Conservation (phyloP, 2,329 filamentous ascomycete species). For the Fusarium scirpi region DNA sequence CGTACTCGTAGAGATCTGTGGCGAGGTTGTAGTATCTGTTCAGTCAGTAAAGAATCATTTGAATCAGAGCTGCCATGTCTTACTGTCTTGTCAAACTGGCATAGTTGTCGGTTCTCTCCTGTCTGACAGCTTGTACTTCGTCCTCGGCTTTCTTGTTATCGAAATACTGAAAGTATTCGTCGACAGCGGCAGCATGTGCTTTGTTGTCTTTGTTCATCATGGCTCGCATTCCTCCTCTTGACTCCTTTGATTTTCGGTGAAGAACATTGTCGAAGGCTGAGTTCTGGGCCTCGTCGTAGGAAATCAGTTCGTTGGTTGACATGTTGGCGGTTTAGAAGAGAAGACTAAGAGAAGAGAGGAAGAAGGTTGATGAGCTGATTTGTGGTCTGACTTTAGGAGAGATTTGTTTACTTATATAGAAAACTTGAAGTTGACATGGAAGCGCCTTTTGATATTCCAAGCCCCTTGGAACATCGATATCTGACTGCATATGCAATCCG, state of each 20-base stretch:
- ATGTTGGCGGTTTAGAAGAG: slow-evolving; percentile 11
- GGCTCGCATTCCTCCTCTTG: slow-evolving; percentile 77
- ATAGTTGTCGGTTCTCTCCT: slow-evolving; percentile 84
- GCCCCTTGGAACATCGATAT: not conserved
- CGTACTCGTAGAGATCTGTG: slow-evolving; percentile 93
- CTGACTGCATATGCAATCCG: slow-evolving; percentile 9
- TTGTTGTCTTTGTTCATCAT: slow-evolving; percentile 81
- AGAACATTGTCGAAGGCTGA: slow-evolving; percentile 86
- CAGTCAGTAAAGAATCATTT: slow-evolving; percentile 5
- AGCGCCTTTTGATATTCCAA: slow-evolving; percentile 6
- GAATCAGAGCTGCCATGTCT: slow-evolving; percentile 47
- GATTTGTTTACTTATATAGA: slow-evolving; percentile 23
- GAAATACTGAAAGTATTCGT: slow-evolving; percentile 94
- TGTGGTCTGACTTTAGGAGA: not conserved
- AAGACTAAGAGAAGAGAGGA: fast-evolving
- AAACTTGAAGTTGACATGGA: not conserved
- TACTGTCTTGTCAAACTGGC: slow-evolving; percentile 89
- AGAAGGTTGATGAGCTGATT: not conserved
- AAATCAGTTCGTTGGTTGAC: slow-evolving; percentile 68
- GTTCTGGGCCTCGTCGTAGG: slow-evolving; percentile 82
- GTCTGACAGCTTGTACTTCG: slow-evolving; percentile 76
- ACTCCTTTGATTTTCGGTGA: slow-evolving; percentile 75
- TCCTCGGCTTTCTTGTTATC: slow-evolving; percentile 79
- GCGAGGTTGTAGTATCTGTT: slow-evolving; percentile 89
- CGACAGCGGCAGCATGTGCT: slow-evolving; percentile 80